Base-by-base conservation (phyloP, 352 stramenopile genomes). In the Poterioochromonas sp. region DNA sequence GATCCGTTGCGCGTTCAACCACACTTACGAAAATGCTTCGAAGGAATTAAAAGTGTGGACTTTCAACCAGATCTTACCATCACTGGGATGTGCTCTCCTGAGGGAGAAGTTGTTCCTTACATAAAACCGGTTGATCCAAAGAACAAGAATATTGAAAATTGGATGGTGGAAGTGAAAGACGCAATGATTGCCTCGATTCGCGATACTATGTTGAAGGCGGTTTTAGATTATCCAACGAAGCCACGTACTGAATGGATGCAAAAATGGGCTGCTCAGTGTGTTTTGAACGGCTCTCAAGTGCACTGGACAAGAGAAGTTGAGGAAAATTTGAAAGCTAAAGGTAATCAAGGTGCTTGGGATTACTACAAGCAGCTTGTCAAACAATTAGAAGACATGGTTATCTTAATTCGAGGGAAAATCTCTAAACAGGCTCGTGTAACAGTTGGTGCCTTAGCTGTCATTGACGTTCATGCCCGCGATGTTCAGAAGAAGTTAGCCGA, bases 291-390 rank as follows among this genome's bases (percentile, higher is more conserved):
- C 37, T 95, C 89, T 43, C 92, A 97, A 83, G 91, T 94, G 51
- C 93, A 97, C 82, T 97, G 93, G 93, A 97, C 93, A 0, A 83
- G 89, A 0, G 91, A 97, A 80, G 94, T 95, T 84, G 93, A 97
- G 77, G 89, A 93, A 63, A 85, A 85, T 47, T 91, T 97, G 85
- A 82, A 84, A 0, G 80, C 80, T 0, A 83, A 84, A 0, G 93
- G 93, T 5, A 91, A 90, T 68, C 85, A 89, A 54, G 93, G 93
- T 26, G 89, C 97, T 20, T 87, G 90, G 74, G 88, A 87, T 18
- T 96, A 95, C 88, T 93, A 96, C 83, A 88, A 92, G 22, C 85
- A 90, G 22, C 89, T 96, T 68, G 80, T 95, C 3, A 82, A 84
- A 0, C 93, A 97, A 79, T 85, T 97, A 0, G 88, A 92, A 0